Conservation (phyloP, 2,329 filamentous ascomycete species). For the Xylaria sp. region DNA sequence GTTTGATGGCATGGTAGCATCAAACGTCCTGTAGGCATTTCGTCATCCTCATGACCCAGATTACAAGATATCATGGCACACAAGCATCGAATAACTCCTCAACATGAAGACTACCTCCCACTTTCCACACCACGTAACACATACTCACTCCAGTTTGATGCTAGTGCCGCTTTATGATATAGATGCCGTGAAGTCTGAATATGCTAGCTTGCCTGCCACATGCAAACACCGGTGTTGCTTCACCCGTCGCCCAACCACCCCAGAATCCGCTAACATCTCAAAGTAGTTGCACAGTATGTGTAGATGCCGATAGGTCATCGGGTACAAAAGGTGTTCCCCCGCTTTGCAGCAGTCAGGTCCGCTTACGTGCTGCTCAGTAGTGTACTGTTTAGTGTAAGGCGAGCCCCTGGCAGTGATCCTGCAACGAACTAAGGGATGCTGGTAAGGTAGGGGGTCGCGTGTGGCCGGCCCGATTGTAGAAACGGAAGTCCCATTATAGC, state of each 20-base stretch:
- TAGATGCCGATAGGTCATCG: background rate
- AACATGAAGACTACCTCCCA: constrained; percentile 7
- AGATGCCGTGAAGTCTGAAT: background rate
- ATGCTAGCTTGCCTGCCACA: background rate
- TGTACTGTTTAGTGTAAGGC: background rate
- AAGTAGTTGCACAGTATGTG: constrained; percentile 31
- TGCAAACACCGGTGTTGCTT: background rate
- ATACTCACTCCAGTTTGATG: background rate
- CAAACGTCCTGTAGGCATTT: background rate
- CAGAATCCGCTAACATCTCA: constrained; percentile 6
- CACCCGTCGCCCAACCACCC: background rate
- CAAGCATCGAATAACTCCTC: background rate
- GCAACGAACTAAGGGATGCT: constrained; percentile 7
- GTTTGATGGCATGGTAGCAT: constrained; percentile 15
- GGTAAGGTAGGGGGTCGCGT: constrained; percentile 14
- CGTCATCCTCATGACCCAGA: constrained; percentile 9
- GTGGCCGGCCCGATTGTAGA: constrained; percentile 37
- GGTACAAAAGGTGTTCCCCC: constrained; percentile 15
- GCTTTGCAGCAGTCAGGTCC: constrained; percentile 10
- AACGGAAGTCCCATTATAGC: constrained; percentile 13
- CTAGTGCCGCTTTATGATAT: constrained; percentile 12
- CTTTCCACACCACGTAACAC: background rate
- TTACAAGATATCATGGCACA: constrained; percentile 8
- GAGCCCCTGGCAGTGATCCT: background rate
- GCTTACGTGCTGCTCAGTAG: constrained; percentile 16